Percentiles rank a stretch among this genome's conserved stretches.
These are phyloP conservation scores for Aspergillus latus DNA, from an alignment of 2,329 filamentous ascomycete genomes.

Conservation along the genomic window DNA sequence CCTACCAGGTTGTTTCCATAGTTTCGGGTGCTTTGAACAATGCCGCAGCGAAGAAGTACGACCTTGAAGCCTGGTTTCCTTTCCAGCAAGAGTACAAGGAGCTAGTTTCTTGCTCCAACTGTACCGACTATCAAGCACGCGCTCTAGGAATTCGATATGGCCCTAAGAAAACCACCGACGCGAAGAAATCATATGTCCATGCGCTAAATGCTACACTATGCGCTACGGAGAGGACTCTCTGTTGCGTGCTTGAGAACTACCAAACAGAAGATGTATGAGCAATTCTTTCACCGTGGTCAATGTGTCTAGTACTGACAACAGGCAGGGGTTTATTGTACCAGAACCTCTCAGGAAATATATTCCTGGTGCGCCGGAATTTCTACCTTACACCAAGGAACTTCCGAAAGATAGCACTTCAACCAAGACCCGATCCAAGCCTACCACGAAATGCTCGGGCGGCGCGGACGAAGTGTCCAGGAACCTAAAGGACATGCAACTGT, in stretches of 20 bases:
- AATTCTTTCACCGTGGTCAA: neutral
- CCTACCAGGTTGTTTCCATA: slow-evolving; percentile 89
- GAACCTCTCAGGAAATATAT: slow-evolving; percentile 86
- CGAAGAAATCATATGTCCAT: slow-evolving; percentile 91
- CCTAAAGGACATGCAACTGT: slow-evolving; percentile 44
- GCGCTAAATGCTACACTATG: slow-evolving; percentile 86
- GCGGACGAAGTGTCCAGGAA: slow-evolving; percentile 41
- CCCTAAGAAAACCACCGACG: slow-evolving; percentile 78
- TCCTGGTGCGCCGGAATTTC: slow-evolving; percentile 82
- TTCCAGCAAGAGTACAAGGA: slow-evolving; percentile 98
- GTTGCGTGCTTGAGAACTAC: slow-evolving; percentile 95
- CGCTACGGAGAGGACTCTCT: slow-evolving; percentile 87
- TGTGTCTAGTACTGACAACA: slow-evolving; percentile 22
- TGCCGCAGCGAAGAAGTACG: slow-evolving; percentile 85
- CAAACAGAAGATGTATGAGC: slow-evolving; percentile 75
- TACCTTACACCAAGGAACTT: slow-evolving; percentile 83
- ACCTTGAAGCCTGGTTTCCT: slow-evolving; percentile 94
- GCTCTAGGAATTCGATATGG: slow-evolving; percentile 92
- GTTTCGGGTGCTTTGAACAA: slow-evolving; percentile 96
- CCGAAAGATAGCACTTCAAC: slow-evolving; percentile 70
- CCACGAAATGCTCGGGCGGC: slow-evolving; percentile 27
- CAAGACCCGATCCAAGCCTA: slow-evolving; percentile 51
- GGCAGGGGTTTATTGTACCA: slow-evolving; percentile 72
- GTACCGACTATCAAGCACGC: slow-evolving; percentile 94
- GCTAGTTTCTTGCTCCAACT: slow-evolving; percentile 95